Conservation (phyloP, 805 yeast genomes). For the Spathaspora gorwiae region DNA sequence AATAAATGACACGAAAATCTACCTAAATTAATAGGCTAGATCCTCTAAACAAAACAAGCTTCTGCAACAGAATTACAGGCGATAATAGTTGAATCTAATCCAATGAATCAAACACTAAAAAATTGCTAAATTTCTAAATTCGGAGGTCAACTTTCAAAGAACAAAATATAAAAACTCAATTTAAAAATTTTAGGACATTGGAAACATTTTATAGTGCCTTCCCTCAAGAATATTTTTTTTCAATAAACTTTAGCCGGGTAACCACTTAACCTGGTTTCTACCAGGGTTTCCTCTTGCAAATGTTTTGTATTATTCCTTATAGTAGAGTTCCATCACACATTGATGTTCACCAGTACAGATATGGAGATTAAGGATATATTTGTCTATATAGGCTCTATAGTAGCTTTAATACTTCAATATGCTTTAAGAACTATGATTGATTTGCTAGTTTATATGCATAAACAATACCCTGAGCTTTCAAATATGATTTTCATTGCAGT, state of each 20-base stretch:
- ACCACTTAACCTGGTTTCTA: too few relatives aligned
- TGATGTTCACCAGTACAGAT: too few relatives aligned
- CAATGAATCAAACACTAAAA: slow-evolving; percentile 13
- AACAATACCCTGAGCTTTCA: slow-evolving; percentile 18
- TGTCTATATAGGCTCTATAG: slow-evolving; percentile 7
- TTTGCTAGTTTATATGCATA: slow-evolving; percentile 9
- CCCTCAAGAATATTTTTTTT: too few relatives aligned
- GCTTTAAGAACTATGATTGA: slow-evolving; percentile 8
- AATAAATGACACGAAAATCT: slow-evolving; percentile 12
- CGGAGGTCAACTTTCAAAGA: slow-evolving; percentile 40
- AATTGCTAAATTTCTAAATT: slow-evolving; percentile 26
- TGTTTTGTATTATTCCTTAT: too few relatives aligned
- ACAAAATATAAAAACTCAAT: slow-evolving; percentile 1
- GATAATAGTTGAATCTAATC: background rate
- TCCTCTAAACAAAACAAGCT: slow-evolving; percentile 15
- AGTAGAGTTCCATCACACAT: too few relatives aligned
- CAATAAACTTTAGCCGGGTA: too few relatives aligned
- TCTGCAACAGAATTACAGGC: slow-evolving; percentile 6
- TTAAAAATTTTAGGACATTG: too few relatives aligned
- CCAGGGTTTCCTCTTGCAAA: too few relatives aligned
- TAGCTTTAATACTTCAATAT: slow-evolving; percentile 9
- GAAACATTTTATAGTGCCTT: too few relatives aligned
- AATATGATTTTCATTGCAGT: slow-evolving; percentile 10
- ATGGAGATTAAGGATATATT: slow-evolving; percentile 11
- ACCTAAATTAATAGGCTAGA: slow-evolving; percentile 40